Percentiles rank a stretch among this genome's conserved stretches.
Conservation (phyloP, 1,284 basidiomycete species). For the Bjerkandera adusta region DNA sequence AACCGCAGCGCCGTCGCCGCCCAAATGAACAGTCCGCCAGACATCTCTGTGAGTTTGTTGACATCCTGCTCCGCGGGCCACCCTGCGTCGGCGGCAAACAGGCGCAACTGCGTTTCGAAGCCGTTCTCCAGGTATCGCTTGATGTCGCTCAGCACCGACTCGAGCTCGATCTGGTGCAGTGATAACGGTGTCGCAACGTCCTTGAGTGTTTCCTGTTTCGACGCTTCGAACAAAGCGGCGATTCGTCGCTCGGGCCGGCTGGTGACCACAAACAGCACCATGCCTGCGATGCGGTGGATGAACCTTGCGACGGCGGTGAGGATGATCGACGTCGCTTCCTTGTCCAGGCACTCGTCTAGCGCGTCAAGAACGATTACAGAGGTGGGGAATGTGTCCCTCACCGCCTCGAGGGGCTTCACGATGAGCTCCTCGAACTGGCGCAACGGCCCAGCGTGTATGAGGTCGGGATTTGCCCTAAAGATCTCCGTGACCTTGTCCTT, state of each 20-base stretch:
- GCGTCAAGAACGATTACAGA: conserved; percentile 7
- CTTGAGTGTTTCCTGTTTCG: not conserved
- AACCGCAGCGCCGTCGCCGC: conserved; percentile 7
- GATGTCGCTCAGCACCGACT: not conserved
- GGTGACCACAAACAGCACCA: not conserved
- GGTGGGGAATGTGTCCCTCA: not conserved
- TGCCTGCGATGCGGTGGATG: not conserved
- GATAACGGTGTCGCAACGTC: not conserved
- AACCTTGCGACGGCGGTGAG: not conserved
- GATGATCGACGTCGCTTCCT: conserved; percentile 4
- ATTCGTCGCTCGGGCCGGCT: conserved; percentile 9
- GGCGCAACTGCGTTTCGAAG: not conserved
- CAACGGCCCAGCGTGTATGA: not conserved
- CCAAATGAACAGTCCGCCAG: conserved; percentile 1
- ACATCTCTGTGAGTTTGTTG: not conserved
- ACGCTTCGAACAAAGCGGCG: not conserved
- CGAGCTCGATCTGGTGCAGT: not conserved
- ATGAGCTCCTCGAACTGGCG: conserved; percentile 11
- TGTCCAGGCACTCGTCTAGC: not conserved
- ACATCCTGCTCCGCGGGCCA: not conserved
- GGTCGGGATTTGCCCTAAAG: not conserved
- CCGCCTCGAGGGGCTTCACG: conserved; percentile 3
- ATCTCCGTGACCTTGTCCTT: conserved; percentile 17
- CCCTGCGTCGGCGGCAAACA: not conserved
- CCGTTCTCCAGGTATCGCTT: not conserved